A percentile compares a stretch with the other conserved stretches of the same genome.
Evolutionary conservation across 1,284 basidiomycete genomes (phyloP).

Genomic region (Flammula alnicola): DNA sequence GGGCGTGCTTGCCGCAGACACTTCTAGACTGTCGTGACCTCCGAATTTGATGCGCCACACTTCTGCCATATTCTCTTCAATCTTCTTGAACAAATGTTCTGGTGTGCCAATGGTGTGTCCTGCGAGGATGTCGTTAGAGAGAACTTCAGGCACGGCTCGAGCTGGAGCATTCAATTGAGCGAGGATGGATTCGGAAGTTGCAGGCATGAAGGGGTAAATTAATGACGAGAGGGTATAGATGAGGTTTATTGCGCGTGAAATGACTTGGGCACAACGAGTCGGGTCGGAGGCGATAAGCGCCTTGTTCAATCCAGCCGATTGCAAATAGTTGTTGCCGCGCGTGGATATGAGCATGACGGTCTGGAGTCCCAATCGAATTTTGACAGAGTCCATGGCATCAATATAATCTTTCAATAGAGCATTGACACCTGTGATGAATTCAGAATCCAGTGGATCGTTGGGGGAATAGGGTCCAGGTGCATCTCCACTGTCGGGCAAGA

Average conservation of each 20-base stretch:
- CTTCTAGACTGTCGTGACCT: slow-evolving; percentile 52
- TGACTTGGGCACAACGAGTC: slow-evolving; percentile 86
- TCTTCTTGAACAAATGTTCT: slow-evolving; percentile 91
- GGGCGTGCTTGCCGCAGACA: slow-evolving; percentile 31
- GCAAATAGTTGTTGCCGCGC: slow-evolving; percentile 94
- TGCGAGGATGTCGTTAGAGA: slow-evolving; percentile 83
- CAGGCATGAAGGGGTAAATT: slow-evolving; percentile 97
- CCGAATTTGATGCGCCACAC: slow-evolving; percentile 86
- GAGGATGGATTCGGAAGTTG: slow-evolving; percentile 83
- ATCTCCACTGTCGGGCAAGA: slow-evolving; percentile 81
- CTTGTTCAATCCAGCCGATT: slow-evolving; percentile 92
- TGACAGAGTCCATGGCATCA: slow-evolving; percentile 90
- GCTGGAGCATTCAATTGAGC: slow-evolving; percentile 90
- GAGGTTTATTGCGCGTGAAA: slow-evolving; percentile 90
- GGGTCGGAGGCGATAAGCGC: slow-evolving; percentile 84
- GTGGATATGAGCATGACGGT: slow-evolving; percentile 90
- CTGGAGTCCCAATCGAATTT: slow-evolving; percentile 87
- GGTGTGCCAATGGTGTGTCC: slow-evolving; percentile 90
- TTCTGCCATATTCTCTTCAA: slow-evolving; percentile 90
- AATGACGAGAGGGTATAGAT: slow-evolving; percentile 91
- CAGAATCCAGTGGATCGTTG: slow-evolving; percentile 72
- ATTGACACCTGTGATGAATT: slow-evolving; percentile 87
- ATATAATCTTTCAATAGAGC: slow-evolving; percentile 81
- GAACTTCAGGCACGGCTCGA: slow-evolving; percentile 69
- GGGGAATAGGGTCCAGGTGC: slow-evolving; percentile 68